These are phyloP conservation scores for Casuarina cunninghamiana DNA, from an alignment of 306 rosid genomes.

Conservation along the genomic window DNA sequence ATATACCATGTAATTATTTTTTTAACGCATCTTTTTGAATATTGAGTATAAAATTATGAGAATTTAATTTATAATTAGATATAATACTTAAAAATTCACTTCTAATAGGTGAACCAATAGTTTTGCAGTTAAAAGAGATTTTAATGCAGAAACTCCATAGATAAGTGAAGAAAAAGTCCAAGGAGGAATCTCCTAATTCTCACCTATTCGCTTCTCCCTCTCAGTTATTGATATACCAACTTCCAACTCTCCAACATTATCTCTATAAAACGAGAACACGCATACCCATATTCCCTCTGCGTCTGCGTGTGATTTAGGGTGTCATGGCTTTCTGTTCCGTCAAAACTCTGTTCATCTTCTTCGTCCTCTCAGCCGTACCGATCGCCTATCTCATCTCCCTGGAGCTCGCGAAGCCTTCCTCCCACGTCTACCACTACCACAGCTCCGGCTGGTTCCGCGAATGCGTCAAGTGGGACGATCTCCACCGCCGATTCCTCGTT, in stretches of 20 bases:
- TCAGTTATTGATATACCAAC: no score
- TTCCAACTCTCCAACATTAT: not conserved
- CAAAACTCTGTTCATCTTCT: slow-evolving; percentile 41
- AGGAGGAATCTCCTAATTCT: not conserved
- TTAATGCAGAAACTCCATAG: no score
- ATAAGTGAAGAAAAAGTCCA: not conserved
- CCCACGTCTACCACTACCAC: slow-evolving; percentile 72
- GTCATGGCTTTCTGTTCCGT: slow-evolving; percentile 44
- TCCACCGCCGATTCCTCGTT: slow-evolving; percentile 57
- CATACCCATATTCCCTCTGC: not conserved
- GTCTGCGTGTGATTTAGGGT: slow-evolving; percentile 26
- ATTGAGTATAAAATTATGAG: no score
- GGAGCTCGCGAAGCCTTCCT: slow-evolving; percentile 55
- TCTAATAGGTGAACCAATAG: no score
- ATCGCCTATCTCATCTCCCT: slow-evolving; percentile 63
- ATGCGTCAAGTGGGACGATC: slow-evolving; percentile 78
- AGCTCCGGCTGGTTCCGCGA: slow-evolving; percentile 69
- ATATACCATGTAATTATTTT: no score
- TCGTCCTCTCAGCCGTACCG: slow-evolving; percentile 66
- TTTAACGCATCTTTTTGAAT: no score
- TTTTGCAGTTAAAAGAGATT: no score
- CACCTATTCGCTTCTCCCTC: not conserved
- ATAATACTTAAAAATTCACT: no score
- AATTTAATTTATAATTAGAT: no score
- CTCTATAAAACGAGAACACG: not conserved